Percentiles rank a stretch among this genome's conserved stretches.
Evolutionary conservation across 2,329 filamentous ascomycete species (phyloP).

Genomic region (Fusarium sp.): DNA sequence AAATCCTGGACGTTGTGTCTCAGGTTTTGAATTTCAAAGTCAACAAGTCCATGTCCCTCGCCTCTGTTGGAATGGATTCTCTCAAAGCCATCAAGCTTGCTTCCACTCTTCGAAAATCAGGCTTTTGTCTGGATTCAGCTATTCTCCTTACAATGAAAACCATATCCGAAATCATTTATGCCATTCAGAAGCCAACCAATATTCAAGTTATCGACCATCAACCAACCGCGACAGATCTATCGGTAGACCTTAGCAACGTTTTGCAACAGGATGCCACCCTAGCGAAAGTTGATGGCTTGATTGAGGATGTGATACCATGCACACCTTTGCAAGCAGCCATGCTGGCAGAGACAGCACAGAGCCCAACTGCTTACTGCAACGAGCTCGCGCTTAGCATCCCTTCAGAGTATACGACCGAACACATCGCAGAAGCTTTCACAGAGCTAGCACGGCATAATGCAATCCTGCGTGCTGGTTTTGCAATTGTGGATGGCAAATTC

Average conservation of each 20-base stretch:
- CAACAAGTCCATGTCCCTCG: conserved; percentile 60
- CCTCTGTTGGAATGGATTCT: conserved; percentile 76
- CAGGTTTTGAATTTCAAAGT: conserved; percentile 58
- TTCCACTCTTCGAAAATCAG: conserved; percentile 71
- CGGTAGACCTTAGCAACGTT: conserved; percentile 38
- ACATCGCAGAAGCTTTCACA: conserved; percentile 65
- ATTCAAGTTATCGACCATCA: background rate
- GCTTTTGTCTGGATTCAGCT: conserved; percentile 69
- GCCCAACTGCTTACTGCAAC: conserved; percentile 80
- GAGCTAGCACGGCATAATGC: conserved; percentile 70
- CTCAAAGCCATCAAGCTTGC: conserved; percentile 66
- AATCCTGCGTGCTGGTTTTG: conserved; percentile 82
- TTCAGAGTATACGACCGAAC: conserved; percentile 49
- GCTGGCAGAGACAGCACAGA: conserved; percentile 79
- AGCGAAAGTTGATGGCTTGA: conserved; percentile 39
- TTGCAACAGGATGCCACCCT: conserved; percentile 33
- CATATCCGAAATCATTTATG: conserved; percentile 52
- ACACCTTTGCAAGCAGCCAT: conserved; percentile 84
- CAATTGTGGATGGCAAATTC: conserved; percentile 60
- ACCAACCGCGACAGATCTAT: conserved; percentile 24
- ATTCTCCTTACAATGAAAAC: conserved; percentile 73
- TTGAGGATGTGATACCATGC: conserved; percentile 70
- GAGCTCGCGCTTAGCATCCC: conserved; percentile 77
- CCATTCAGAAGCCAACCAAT: conserved; percentile 16
- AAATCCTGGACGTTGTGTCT: conserved; percentile 60